A percentile compares a stretch with the other conserved stretches of the same genome.
Conservation (phyloP, 805 yeast genomes). For the Spathaspora gorwiae region DNA sequence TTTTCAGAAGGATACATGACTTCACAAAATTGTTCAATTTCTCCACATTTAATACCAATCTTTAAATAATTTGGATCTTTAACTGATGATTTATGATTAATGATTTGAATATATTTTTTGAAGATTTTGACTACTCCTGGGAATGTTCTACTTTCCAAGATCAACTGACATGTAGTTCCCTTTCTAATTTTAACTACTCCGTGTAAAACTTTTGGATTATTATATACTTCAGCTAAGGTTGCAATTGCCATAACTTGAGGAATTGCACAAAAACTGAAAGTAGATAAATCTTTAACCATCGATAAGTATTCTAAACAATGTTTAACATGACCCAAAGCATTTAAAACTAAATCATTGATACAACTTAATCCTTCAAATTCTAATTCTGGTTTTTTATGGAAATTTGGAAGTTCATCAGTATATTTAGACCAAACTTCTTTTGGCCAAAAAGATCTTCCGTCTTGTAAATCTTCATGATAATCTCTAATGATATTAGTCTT, state of each 20-base stretch:
- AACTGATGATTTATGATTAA: constrained; percentile 76
- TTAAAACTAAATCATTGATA: constrained; percentile 72
- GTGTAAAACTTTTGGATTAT: constrained; percentile 69
- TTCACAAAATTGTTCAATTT: constrained; percentile 85
- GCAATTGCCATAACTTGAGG: constrained; percentile 99
- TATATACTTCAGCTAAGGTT: constrained; percentile 79
- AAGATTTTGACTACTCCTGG: constrained; percentile 75
- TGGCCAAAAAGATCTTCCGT: constrained; percentile 96
- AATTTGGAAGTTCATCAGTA: constrained; percentile 58
- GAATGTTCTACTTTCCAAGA: constrained; percentile 68
- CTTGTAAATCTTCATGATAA: constrained; percentile 84
- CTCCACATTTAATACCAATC: constrained; percentile 81
- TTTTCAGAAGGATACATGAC: constrained; percentile 55
- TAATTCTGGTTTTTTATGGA: constrained; percentile 40
- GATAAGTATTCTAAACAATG: constrained; percentile 76
- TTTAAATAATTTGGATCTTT: constrained; percentile 81
- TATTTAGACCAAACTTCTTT: constrained; percentile 87
- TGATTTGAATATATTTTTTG: constrained; percentile 64
- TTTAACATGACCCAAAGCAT: constrained; percentile 72
- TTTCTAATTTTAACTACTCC: constrained; percentile 82
- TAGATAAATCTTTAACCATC: constrained; percentile 71
- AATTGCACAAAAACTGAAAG: constrained; percentile 90
- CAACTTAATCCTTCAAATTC: constrained; percentile 66
- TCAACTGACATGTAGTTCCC: constrained; percentile 77
- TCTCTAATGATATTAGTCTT: constrained; percentile 96